Evolutionary conservation across 352 stramenopile genomes (phyloP).

Genomic region (Achlya hypogyna): DNA sequence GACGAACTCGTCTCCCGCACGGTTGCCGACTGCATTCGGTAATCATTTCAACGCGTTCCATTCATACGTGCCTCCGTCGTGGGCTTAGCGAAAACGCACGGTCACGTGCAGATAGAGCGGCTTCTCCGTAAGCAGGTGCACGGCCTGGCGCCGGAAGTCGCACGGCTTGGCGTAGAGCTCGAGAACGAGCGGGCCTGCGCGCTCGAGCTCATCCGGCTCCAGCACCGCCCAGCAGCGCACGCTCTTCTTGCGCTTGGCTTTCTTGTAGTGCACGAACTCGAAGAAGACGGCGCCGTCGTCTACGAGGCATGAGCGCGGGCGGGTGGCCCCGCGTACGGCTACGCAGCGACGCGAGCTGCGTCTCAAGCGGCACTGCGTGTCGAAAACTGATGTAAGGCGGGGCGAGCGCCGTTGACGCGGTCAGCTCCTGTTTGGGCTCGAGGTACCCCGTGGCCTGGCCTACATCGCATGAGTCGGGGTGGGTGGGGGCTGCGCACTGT

Average conservation of each 20-base stretch:
- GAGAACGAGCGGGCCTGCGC: constrained; percentile 28
- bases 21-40: constrained; percentile 96
- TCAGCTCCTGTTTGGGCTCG: constrained; percentile 46
- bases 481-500: constrained; percentile 25
- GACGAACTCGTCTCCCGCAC: constrained; percentile 91
- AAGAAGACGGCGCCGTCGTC: constrained; percentile 52
- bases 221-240: constrained; percentile 63
- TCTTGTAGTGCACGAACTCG: constrained; percentile 68
- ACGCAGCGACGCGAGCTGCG: constrained; percentile 41
- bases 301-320: constrained; percentile 14
- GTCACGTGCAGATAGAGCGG: constrained; percentile 55
- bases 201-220: constrained; percentile 57
- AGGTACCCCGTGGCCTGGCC: constrained; percentile 41
- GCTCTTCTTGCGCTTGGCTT: constrained; percentile 68
- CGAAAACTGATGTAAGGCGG: constrained; percentile 43
- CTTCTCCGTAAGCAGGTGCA: constrained; percentile 67
- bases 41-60: constrained; percentile 23
- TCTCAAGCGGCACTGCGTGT: constrained; percentile 33
- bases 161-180: constrained; percentile 67
- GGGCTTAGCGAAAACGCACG: constrained; percentile 21
- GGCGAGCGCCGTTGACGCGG: constrained; percentile 29
- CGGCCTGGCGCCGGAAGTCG: constrained; percentile 49
- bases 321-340: constrained; percentile 31
- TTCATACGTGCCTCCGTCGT: background rate
- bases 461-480: background rate